Evolutionary conservation across 2,329 filamentous ascomycete species (phyloP), one percentile per base, ranked within the genome.

Genomic region (Colletotrichum sp.): DNA sequence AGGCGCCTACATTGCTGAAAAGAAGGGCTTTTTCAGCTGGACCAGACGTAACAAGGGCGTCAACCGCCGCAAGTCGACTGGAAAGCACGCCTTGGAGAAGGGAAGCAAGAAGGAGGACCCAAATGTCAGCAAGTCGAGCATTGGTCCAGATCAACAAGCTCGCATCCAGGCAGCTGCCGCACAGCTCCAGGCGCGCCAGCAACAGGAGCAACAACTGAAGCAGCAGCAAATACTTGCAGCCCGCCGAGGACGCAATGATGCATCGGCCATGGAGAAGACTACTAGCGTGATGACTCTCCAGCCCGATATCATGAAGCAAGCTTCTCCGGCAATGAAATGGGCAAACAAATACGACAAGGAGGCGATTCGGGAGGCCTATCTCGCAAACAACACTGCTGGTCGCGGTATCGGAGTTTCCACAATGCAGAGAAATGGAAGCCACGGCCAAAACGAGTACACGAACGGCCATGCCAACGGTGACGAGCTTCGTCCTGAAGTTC

Each of bases 241-340:
- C 72, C 88, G 90, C 76, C 88, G 90, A 77, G 89, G 89, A 66
- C 89, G 89, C 82, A 91, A 84, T 79, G 93, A 90, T 83, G 92
- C 88, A 79, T 84, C 84, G 84, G 90, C 85, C 88, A 92, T 84
- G 78, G 90, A 87, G 72, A 98, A 98, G 89, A 98, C 96, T 5
- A 96, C 93, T 84, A 99, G 97, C 79, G 91, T 98, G 72, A 90
- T 98, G 81, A 98, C 96, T 5, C 88, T 99, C 63, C 96, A 98
- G 82, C 94, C 96, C 2, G 91, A 93, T 69, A 94, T 99, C 77
- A 89, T 96, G 81, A 95, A 90, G 69, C 97, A 98, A 83, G 96
- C 96, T 21, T 97, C 95, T 10, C 95, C 96, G 28, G 97, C 97
- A 2, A 94, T 99, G 93, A 98, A 98, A 84, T 99, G 97, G 97